phyloP scores from a whole-genome alignment of 345 rosid genomes.

The Turnera subulata region DNA sequence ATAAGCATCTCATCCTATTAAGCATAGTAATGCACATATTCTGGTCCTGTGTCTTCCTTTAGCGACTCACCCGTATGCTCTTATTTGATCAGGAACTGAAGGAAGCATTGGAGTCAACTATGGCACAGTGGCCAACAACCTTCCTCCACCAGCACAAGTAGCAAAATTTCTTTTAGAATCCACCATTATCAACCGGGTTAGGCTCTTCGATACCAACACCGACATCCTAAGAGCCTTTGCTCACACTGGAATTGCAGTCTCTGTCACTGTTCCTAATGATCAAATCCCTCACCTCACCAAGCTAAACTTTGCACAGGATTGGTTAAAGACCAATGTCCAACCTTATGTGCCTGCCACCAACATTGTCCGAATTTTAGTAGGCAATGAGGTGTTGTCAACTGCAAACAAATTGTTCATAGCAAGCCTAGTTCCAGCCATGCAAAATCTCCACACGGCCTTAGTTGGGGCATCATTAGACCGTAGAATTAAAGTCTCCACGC shows the following conservation, averaged over 20 bases:
- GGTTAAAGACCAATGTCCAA: slow-evolving; percentile 52
- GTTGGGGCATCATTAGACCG: slow-evolving; percentile 49
- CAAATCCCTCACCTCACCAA: slow-evolving; percentile 62
- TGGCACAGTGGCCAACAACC: slow-evolving; percentile 68
- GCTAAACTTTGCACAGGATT: slow-evolving; percentile 46
- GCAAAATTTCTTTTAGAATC: slow-evolving; percentile 65
- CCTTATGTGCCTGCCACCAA: slow-evolving; percentile 61
- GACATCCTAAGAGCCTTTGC: slow-evolving; percentile 64
- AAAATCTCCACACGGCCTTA: slow-evolving; percentile 64
- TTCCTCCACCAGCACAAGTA: slow-evolving; percentile 68
- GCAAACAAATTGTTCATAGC: slow-evolving; percentile 39
- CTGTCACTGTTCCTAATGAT: slow-evolving; percentile 65
- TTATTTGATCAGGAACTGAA: slow-evolving; percentile 29
- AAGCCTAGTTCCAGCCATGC: slow-evolving; percentile 67
- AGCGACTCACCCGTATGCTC: background rate
- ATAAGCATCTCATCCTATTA: too few species aligned
- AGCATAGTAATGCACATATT: too few species aligned
- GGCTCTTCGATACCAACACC: slow-evolving; percentile 62
- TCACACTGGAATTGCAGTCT: slow-evolving; percentile 51
- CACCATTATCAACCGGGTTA: slow-evolving; percentile 58
- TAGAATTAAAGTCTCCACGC: slow-evolving; percentile 69
- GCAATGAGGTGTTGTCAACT: slow-evolving; percentile 73
- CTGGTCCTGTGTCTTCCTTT: too few species aligned
- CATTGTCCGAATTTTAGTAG: slow-evolving; percentile 69
- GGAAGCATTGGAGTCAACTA: slow-evolving; percentile 70